These are phyloP conservation scores for Lactarius trivialis DNA, from an alignment of 768 basidiomycete species.

Conservation along the genomic window DNA sequence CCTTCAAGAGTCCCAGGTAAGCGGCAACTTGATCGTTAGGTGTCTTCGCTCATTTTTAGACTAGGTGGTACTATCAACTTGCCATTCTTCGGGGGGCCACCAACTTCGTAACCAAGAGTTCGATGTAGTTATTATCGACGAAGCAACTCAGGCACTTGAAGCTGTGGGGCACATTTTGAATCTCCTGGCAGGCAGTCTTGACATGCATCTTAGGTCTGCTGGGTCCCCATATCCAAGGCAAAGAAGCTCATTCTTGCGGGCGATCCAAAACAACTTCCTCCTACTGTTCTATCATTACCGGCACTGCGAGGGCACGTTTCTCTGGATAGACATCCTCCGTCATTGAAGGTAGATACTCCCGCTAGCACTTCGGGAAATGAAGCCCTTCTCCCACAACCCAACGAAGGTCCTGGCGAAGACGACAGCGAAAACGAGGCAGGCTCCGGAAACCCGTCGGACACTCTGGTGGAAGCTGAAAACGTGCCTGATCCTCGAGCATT, in stretches of 20 bases:
- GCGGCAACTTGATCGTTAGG: not conserved
- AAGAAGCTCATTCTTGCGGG: slow-evolving; percentile 88
- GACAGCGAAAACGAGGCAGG: not conserved
- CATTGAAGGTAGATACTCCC: not conserved
- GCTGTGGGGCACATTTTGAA: slow-evolving; percentile 49
- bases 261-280: slow-evolving; percentile 93
- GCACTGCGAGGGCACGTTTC: slow-evolving; percentile 28
- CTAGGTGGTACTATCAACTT: slow-evolving; percentile 88
- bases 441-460: not conserved
- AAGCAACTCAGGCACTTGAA: slow-evolving; percentile 95
- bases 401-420: not conserved
- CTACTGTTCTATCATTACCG: slow-evolving; percentile 74
- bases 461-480: not conserved
- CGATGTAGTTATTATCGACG: slow-evolving; percentile 94
- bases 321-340: not conserved
- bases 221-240: slow-evolving; percentile 92
- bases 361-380: not conserved
- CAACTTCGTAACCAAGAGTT: slow-evolving; percentile 74
- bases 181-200: not conserved
- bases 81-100: slow-evolving; percentile 85
- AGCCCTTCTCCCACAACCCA: not conserved
- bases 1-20: slow-evolving; percentile 68
- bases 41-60: not conserved
- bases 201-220: slow-evolving; percentile 57
- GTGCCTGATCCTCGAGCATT: not conserved